Percentiles rank a stretch among this genome's conserved stretches.
Conservation (phyloP, 2,329 filamentous ascomycete genomes). For the Plenodomus biglobosus region DNA sequence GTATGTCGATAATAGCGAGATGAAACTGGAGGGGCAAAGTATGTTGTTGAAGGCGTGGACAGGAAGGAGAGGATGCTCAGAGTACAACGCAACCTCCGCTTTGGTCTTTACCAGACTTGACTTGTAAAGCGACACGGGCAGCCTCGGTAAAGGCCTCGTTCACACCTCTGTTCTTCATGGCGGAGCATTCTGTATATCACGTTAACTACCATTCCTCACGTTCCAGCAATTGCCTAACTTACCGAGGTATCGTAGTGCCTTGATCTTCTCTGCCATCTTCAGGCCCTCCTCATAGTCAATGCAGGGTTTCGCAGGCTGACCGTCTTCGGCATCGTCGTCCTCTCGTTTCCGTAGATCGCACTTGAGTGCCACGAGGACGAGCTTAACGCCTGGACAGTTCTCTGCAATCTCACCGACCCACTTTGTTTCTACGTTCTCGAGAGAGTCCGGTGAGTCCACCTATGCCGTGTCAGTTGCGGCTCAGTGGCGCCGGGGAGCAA, state of each 20-base stretch:
- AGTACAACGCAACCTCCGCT: conserved; percentile 45
- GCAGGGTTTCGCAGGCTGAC: conserved; percentile 57
- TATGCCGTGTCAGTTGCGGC: conserved; percentile 27
- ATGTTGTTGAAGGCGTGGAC: conserved; percentile 6
- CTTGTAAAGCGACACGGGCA: conserved; percentile 79
- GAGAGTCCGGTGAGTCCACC: conserved; percentile 90
- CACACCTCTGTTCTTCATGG: conserved; percentile 96
- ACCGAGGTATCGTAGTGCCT: conserved; percentile 88
- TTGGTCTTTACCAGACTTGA: conserved; percentile 55
- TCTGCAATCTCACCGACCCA: conserved; percentile 98
- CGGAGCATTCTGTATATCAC: conserved; percentile 75
- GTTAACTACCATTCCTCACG: conserved; percentile 7
- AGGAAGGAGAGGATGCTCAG: conserved; percentile 4
- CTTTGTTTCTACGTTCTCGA: conserved; percentile 98
- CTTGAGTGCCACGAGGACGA: conserved; percentile 94
- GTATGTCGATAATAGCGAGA: background rate
- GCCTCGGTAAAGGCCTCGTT: conserved; percentile 99
- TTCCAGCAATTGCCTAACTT: conserved; percentile 23
- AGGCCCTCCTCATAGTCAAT: conserved; percentile 92
- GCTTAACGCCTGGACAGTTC: conserved; percentile 92
- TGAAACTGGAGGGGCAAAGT: conserved; percentile 1
- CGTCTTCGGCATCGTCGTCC: conserved; percentile 59
- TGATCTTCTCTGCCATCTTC: conserved; percentile 87
- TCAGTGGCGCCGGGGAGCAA: background rate
- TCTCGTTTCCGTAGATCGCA: conserved; percentile 86